Percentiles rank a stretch among this genome's conserved stretches.
These are phyloP conservation scores for Blastobotrys muscicola DNA, from an alignment of 805 yeast species.

Conservation along the genomic window DNA sequence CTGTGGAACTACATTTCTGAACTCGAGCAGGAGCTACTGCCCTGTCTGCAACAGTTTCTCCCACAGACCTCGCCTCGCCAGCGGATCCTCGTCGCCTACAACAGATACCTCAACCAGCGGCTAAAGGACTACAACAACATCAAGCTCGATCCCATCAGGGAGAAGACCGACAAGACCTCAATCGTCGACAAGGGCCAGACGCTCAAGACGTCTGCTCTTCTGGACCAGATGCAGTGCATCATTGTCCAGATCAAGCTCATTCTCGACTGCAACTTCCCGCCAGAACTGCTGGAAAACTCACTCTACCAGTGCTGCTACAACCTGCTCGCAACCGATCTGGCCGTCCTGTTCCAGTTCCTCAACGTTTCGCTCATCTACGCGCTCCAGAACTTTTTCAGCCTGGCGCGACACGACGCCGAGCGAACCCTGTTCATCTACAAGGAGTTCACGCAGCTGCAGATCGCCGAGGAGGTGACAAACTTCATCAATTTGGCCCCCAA, in stretches of 20 bases:
- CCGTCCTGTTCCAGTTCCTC: constrained; percentile 11
- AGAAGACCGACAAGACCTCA: constrained; percentile 8
- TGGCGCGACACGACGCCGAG: constrained; percentile 13
- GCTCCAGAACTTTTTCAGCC: constrained; percentile 11
- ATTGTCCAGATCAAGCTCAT: constrained; percentile 9
- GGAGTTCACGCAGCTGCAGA: constrained; percentile 15
- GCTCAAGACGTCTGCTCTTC: constrained; percentile 4
- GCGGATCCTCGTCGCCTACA: constrained; percentile 10
- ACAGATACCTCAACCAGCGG: constrained; percentile 13
- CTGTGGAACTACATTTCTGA: neutral
- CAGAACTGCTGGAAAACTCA: constrained; percentile 6
- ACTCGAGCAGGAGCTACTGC: constrained; percentile 2
- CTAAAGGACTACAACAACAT: constrained; percentile 9
- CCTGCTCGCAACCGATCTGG: constrained; percentile 12
- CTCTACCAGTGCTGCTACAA: constrained; percentile 7
- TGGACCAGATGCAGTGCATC: constrained; percentile 11
- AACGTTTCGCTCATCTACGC: constrained; percentile 7
- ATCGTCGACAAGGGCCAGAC: constrained; percentile 6
- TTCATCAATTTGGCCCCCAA: constrained; percentile 11
- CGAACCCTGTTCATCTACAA: constrained; percentile 13
- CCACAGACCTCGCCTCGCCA: neutral
- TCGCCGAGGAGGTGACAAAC: constrained; percentile 8
- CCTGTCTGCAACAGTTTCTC: neutral
- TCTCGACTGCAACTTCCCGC: constrained; percentile 13
- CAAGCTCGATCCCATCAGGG: constrained; percentile 11